phyloP scores from a whole-genome alignment of 2,329 filamentous ascomycete genomes.

The Chrysoporthe austroafricana region DNA sequence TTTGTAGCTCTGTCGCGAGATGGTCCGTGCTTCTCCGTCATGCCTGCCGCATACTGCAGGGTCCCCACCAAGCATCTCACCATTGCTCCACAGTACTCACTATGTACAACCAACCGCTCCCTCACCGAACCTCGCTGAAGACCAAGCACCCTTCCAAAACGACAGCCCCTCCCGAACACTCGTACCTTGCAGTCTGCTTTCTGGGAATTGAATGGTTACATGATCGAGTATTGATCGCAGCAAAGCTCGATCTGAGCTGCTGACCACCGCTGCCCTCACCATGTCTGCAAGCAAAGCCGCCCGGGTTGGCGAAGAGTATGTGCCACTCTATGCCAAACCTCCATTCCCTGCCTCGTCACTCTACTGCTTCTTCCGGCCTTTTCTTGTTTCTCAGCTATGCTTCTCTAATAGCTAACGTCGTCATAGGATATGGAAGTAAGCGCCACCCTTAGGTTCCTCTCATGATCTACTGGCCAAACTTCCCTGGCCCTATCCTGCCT shows the following conservation, averaged over 20 bases:
- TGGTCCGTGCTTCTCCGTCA: constrained; percentile 22
- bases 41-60: constrained; percentile 21
- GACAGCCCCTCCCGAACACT: background rate
- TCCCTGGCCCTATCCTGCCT: constrained; percentile 32
- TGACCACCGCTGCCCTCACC: constrained; percentile 30
- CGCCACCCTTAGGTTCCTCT: constrained; percentile 2
- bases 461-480: background rate
- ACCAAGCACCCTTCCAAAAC: constrained; percentile 1
- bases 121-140: constrained; percentile 15
- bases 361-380: background rate
- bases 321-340: constrained; percentile 29
- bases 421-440: constrained; percentile 89
- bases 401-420: constrained; percentile 31
- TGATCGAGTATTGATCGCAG: constrained; percentile 27
- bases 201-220: constrained; percentile 27
- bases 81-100: constrained; percentile 1
- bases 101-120: background rate
- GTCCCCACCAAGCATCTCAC: constrained; percentile 4
- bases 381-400: background rate
- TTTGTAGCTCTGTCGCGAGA: constrained; percentile 14
- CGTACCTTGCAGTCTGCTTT: background rate
- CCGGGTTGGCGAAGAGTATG: constrained; percentile 66
- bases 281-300: constrained; percentile 66
- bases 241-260: constrained; percentile 28
- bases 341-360: background rate